Percentiles rank a stretch among this genome's conserved stretches.
Conservation (phyloP, 257 asterid genomes). For the Phtheirospermum japonicum region DNA sequence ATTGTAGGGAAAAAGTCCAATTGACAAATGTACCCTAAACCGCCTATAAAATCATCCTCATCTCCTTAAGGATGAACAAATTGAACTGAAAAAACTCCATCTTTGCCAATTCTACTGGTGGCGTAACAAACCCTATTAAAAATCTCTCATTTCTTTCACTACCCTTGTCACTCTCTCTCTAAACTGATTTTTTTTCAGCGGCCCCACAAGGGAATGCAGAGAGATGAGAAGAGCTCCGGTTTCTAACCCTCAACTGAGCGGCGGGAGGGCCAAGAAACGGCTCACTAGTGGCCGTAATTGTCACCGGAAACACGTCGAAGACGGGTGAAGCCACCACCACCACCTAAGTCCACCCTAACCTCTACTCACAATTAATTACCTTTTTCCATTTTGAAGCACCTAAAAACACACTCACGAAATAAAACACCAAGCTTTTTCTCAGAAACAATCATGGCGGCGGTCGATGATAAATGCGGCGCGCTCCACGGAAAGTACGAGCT, state of each 20-base stretch:
- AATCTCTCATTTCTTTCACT: not conserved
- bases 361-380: not conserved
- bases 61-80: rapidly evolving
- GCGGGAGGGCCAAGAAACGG: slow-evolving; percentile 47
- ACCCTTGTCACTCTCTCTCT: not conserved
- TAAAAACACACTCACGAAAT: not conserved
- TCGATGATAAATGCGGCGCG: no score
- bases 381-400: slow-evolving; percentile 11
- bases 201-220: slow-evolving; percentile 76
- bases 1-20: not conserved
- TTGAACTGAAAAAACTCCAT: no score
- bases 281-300: slow-evolving; percentile 69
- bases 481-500: no score
- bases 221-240: slow-evolving; percentile 59
- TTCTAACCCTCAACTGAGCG: slow-evolving; percentile 44
- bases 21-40: slow-evolving; percentile 23
- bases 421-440: not conserved
- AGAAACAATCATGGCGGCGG: not conserved
- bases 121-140: not conserved
- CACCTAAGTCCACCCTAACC: not conserved
- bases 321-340: not conserved
- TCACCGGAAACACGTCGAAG: slow-evolving; percentile 92
- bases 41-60: slow-evolving; percentile 25
- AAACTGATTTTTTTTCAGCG: slow-evolving; percentile 4
- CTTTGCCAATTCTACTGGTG: not conserved